A percentile compares a stretch with the other conserved stretches of the same genome.
Conservation (phyloP, 1,284 basidiomycete genomes). For the Tremellales sp. region DNA sequence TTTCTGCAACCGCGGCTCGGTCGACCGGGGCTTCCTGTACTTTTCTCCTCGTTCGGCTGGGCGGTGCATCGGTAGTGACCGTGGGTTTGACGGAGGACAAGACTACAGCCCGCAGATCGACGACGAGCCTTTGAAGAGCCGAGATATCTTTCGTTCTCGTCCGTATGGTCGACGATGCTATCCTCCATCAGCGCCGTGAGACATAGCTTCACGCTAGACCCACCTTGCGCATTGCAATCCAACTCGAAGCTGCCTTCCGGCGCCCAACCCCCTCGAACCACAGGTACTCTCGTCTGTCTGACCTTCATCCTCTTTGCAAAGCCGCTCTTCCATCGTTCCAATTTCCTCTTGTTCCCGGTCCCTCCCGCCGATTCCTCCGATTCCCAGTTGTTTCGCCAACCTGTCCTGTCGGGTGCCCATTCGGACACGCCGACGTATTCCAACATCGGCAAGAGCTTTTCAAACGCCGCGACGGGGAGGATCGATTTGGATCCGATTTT, state of each 20-base stretch:
- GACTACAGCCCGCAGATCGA: slow-evolving; percentile 37
- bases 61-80: too few relatives aligned
- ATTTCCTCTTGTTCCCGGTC: slow-evolving; percentile 1
- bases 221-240: slow-evolving; percentile 35
- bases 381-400: slow-evolving; percentile 30
- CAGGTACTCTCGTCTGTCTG: slow-evolving; percentile 19
- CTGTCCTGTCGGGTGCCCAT: slow-evolving; percentile 36
- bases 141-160: slow-evolving; percentile 23
- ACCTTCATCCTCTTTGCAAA: slow-evolving; percentile 22
- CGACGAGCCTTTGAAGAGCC: slow-evolving; percentile 32
- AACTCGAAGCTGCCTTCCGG: slow-evolving; percentile 49
- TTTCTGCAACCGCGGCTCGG: too few relatives aligned
- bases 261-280: slow-evolving; percentile 40
- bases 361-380: background rate
- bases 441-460: slow-evolving; percentile 33
- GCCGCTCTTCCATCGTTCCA: slow-evolving; percentile 28
- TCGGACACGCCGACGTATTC: slow-evolving; percentile 30
- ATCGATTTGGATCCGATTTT: slow-evolving; percentile 3
- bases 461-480: slow-evolving; percentile 22
- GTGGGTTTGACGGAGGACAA: slow-evolving; percentile 17
- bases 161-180: slow-evolving; percentile 25
- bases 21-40: slow-evolving; percentile 19
- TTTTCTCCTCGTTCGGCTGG: too few relatives aligned
- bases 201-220: slow-evolving; percentile 12
- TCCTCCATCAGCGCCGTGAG: background rate